These are phyloP conservation scores for Maudiozyma pseudohumilis DNA, from an alignment of 805 yeast species.

Conservation along the genomic window DNA sequence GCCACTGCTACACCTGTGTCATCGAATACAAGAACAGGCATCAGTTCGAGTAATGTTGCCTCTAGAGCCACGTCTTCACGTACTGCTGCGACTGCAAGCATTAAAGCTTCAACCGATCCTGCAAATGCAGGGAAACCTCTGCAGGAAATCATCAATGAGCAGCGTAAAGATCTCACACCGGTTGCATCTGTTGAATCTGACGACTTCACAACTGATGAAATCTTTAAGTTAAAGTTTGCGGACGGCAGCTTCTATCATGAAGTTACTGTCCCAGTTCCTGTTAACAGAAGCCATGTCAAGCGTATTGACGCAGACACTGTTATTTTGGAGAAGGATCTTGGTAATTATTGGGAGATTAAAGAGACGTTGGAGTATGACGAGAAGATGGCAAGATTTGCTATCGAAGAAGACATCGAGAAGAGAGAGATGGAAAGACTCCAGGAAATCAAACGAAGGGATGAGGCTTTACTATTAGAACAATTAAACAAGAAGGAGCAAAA, in stretches of 20 bases:
- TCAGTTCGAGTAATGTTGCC: not conserved
- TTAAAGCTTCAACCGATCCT: not conserved
- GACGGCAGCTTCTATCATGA: conserved; percentile 24
- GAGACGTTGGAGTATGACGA: conserved; percentile 2
- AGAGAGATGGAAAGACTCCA: not conserved
- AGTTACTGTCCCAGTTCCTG: conserved; percentile 20
- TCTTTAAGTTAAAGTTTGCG: conserved; percentile 14
- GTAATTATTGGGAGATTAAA: conserved; percentile 5
- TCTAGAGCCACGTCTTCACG: not conserved
- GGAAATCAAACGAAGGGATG: not conserved
- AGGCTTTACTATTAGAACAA: not conserved
- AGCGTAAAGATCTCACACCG: not conserved
- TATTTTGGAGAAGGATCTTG: not conserved
- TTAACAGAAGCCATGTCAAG: conserved; percentile 11
- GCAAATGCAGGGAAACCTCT: not conserved
- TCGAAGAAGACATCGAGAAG: not conserved
- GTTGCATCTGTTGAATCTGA: conserved; percentile 11
- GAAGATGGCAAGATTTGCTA: not conserved
- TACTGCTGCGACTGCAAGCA: not conserved
- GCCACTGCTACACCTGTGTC: no score
- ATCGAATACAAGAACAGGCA: no score
- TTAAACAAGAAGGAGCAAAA: not conserved
- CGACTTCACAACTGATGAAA: conserved; percentile 22
- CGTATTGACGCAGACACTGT: conserved; percentile 6
- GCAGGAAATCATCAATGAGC: conserved; percentile 1